Base-by-base conservation (phyloP, 2,329 filamentous ascomycete genomes). In the Xylariaceae sp. region DNA sequence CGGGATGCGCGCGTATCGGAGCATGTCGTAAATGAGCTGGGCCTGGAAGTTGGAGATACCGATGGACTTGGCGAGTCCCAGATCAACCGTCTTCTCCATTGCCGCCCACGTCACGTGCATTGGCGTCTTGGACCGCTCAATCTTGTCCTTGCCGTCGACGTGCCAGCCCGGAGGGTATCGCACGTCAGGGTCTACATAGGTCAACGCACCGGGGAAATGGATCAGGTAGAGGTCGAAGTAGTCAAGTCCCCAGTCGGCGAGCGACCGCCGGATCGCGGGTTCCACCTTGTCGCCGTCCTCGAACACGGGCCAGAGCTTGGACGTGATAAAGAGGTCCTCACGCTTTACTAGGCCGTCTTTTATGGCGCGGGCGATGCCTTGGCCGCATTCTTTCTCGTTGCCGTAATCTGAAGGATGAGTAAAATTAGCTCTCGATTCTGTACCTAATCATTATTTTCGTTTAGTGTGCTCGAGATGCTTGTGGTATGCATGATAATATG, bases 241-340 rank as follows among this genome's bases (percentile, higher is more conserved):
- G 61, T 91, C 88, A 50, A 94, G 66, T 52, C 85, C 83, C 82
- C 87, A 92, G 74, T 92, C 86, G 55, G 81, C 78, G 51, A 91
- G 82, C 71, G 91, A 86, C 63, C 83, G 84, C 67, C 80, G 80
- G 68, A 75, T 78, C 63, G 93, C 89, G 47, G 83, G 82, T 69
- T 85, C 81, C 52, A 92, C 87, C 58, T 79, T 77, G 57, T 92
- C 83, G 58, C 76, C 76, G 61, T 92, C 85, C 75, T 95, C 88
- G 80, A 90, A 95, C 55, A 83, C 84, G 74, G 92, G 90, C 89
- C 90, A 95, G 47, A 95, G 84, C 76, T 95, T 95, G 69, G 85
- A 89, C 54, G 91, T 86, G 64, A 95, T 83, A 80, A 95, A 95
- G 64, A 95, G 85, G 20, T 95, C 88, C 68, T 87, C 82, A 49